Percentiles rank a stretch among this genome's conserved stretches.
Conservation (phyloP, 208 protist species). For the Acanthamoeba healyi region DNA sequence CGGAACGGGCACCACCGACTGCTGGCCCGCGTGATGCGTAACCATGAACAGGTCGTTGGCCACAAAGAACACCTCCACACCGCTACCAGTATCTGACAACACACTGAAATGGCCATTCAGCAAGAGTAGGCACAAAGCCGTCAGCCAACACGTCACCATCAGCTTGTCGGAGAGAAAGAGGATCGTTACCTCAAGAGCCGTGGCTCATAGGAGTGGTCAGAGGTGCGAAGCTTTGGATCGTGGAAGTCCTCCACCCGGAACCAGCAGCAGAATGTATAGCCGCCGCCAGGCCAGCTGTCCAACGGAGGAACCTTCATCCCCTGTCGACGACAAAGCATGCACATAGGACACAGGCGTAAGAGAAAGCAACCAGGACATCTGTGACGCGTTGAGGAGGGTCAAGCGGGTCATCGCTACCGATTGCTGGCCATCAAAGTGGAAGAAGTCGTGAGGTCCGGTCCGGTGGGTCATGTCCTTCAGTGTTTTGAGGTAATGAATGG, state of each 20-base stretch:
- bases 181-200: background rate
- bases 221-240: background rate
- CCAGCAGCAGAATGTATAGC: background rate
- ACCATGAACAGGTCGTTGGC: background rate
- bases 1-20: background rate
- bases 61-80: background rate
- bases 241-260: constrained; percentile 6
- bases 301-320: background rate
- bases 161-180: background rate
- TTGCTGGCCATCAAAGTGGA: constrained; percentile 21
- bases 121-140: too few relatives aligned
- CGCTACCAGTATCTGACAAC: background rate
- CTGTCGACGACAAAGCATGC: background rate
- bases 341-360: background rate
- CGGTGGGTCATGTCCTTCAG: constrained; percentile 9
- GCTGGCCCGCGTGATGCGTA: background rate
- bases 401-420: background rate
- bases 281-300: background rate
- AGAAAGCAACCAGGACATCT: too few relatives aligned
- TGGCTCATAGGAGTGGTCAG: background rate
- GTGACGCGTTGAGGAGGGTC: too few relatives aligned
- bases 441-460: background rate
- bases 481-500: background rate
- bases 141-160: too few relatives aligned
- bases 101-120: background rate